Evolutionary conservation across 768 basidiomycete genomes (phyloP).

Genomic region (Pisolithus orientalis): DNA sequence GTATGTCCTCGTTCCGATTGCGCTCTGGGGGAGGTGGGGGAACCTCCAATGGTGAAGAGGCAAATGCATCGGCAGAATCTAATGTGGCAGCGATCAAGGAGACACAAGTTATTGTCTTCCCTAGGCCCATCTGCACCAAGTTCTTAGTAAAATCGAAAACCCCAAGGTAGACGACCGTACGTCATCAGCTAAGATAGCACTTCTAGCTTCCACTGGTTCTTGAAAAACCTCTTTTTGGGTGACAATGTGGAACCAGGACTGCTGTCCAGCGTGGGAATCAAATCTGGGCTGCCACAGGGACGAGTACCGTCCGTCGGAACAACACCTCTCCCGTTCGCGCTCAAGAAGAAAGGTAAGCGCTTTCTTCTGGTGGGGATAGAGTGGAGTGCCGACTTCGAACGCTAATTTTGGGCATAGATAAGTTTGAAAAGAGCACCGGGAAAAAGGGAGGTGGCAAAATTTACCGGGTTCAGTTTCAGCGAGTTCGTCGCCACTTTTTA

Average conservation of each 20-base stretch:
- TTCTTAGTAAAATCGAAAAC: slow-evolving; percentile 10
- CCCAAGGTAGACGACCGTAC: slow-evolving; percentile 43
- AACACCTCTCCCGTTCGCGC: slow-evolving; percentile 63
- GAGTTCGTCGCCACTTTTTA: slow-evolving; percentile 85
- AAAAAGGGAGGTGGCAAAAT: slow-evolving; percentile 25
- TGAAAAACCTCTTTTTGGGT: slow-evolving; percentile 70
- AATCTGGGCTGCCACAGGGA: slow-evolving; percentile 64
- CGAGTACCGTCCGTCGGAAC: slow-evolving; percentile 54
- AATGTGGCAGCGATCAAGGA: slow-evolving; percentile 89
- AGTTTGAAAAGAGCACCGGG: slow-evolving; percentile 5
- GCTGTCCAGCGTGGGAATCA: slow-evolving; percentile 41
- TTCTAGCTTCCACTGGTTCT: slow-evolving; percentile 69
- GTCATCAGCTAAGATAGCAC: slow-evolving; percentile 94
- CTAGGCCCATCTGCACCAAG: slow-evolving; percentile 82
- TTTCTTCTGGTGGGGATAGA: slow-evolving; percentile 98
- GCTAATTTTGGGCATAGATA: slow-evolving; percentile 32
- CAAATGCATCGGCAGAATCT: slow-evolving; percentile 60
- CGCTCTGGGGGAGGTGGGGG: slow-evolving; percentile 38
- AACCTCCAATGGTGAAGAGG: slow-evolving; percentile 43
- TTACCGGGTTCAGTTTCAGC: slow-evolving; percentile 79
- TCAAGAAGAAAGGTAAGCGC: slow-evolving; percentile 93
- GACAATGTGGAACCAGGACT: slow-evolving; percentile 77
- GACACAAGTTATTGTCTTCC: slow-evolving; percentile 95
- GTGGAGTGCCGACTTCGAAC: slow-evolving; percentile 68
- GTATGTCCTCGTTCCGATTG: slow-evolving; percentile 20